phyloP scores from a whole-genome alignment of 108 stramenopile species.

The Skeletonema marinoi region DNA sequence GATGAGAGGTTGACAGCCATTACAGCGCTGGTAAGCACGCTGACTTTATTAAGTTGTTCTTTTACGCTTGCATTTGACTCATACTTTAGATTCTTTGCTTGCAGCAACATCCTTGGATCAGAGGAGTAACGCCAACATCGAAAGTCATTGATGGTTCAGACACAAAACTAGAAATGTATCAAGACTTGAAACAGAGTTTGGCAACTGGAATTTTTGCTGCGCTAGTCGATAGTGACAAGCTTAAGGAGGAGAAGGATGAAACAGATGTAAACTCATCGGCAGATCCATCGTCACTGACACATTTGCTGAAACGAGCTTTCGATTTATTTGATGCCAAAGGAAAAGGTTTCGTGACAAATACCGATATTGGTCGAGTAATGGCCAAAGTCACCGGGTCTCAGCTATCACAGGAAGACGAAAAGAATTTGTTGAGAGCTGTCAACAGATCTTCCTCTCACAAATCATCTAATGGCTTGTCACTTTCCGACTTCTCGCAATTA shows the following conservation, averaged over 20 bases:
- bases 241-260: neutral
- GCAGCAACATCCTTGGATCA: conserved; percentile 58
- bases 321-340: conserved; percentile 69
- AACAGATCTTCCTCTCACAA: conserved; percentile 16
- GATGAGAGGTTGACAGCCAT: conserved; percentile 49
- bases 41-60: neutral
- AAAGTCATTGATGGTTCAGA: conserved; percentile 70
- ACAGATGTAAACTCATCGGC: conserved; percentile 22
- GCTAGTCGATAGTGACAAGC: conserved; percentile 51
- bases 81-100: neutral
- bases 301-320: conserved; percentile 71
- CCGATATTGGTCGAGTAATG: conserved; percentile 72
- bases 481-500: conserved; percentile 73
- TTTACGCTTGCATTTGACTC: neutral
- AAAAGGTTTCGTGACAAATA: conserved; percentile 67
- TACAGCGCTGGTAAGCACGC: conserved; percentile 31
- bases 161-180: conserved; percentile 70
- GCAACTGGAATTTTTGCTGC: conserved; percentile 82
- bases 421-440: conserved; percentile 51
- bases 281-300: conserved; percentile 32
- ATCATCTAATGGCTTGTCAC: conserved; percentile 38
- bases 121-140: conserved; percentile 63
- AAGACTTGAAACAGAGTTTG: conserved; percentile 60
- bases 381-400: conserved; percentile 59
- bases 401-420: conserved; percentile 48